A percentile compares a stretch with the other conserved stretches of the same genome.
These are phyloP conservation scores for Pachysandra terminalis DNA, from an alignment of 164 flowering plant species.

Conservation along the genomic window DNA sequence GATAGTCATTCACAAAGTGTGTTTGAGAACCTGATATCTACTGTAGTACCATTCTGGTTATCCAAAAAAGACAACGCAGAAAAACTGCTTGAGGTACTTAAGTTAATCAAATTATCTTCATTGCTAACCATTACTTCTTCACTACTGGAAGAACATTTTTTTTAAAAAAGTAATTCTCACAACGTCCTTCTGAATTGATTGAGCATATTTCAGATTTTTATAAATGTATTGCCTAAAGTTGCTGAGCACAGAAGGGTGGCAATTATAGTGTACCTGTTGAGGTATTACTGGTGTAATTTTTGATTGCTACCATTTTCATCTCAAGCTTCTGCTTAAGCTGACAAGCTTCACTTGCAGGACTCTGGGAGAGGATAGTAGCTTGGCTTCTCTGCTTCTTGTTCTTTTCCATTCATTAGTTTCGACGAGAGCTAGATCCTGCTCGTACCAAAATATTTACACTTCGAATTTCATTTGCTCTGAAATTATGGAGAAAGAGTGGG, in stretches of 20 bases:
- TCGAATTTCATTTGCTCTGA: constrained; percentile 19
- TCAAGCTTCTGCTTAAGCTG: constrained; percentile 11
- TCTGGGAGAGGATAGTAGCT: constrained; percentile 52
- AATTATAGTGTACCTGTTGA: constrained; percentile 50
- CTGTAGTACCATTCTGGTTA: constrained; percentile 78
- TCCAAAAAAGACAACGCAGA: constrained; percentile 38
- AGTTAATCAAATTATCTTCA: background rate
- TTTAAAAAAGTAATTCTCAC: background rate
- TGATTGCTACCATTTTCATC: background rate
- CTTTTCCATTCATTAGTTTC: constrained; percentile 66
- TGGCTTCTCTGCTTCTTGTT: constrained; percentile 66
- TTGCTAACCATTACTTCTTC: background rate
- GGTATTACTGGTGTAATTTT: constrained; percentile 37
- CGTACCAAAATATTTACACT: constrained; percentile 6
- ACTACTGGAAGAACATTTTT: background rate
- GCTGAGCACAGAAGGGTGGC: constrained; percentile 69
- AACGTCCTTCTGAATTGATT: constrained; percentile 7
- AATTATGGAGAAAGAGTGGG: constrained; percentile 53
- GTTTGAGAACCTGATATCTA: constrained; percentile 73
- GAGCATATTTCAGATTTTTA: constrained; percentile 51
- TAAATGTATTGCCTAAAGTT: constrained; percentile 64
- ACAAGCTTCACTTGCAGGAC: constrained; percentile 43
- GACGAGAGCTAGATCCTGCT: constrained; percentile 28
- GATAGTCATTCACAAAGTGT: constrained; percentile 70
- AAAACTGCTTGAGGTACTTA: constrained; percentile 64